A percentile compares a stretch with the other conserved stretches of the same genome.
phyloP scores from a whole-genome alignment of 2,329 filamentous ascomycete species.

The Lecanicillium sp. region DNA sequence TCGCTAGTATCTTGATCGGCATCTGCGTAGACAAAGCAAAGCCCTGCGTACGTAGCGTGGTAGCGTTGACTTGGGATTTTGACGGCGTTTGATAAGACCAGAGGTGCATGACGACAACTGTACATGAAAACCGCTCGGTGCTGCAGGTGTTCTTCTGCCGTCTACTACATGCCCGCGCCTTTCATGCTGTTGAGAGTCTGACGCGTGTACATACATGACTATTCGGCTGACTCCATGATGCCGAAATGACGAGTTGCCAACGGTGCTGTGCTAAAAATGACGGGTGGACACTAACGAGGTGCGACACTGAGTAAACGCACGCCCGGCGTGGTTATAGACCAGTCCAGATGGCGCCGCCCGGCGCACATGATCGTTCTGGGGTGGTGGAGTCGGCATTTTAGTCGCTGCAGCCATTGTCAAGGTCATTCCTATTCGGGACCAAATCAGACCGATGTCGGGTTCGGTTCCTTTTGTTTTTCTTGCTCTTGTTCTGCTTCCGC shows the following conservation, averaged over 20 bases:
- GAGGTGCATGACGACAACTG: background rate
- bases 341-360: slow-evolving; percentile 5
- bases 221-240: slow-evolving; percentile 8
- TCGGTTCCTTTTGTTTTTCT: too few relatives aligned
- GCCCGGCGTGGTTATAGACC: slow-evolving; percentile 9
- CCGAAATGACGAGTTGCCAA: slow-evolving; percentile 1
- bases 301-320: too few relatives aligned
- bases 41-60: too few relatives aligned
- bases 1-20: too few relatives aligned
- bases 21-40: too few relatives aligned
- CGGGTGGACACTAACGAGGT: too few relatives aligned
- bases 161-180: background rate
- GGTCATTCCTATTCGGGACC: slow-evolving; percentile 13
- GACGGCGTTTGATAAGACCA: background rate
- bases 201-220: slow-evolving; percentile 4
- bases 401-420: slow-evolving; percentile 13
- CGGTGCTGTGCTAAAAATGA: too few relatives aligned
- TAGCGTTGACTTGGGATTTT: too few relatives aligned
- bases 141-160: too few relatives aligned
- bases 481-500: slow-evolving; percentile 4
- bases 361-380: slow-evolving; percentile 13
- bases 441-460: slow-evolving; percentile 15
- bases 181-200: background rate
- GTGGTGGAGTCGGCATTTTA: slow-evolving; percentile 10
- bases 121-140: background rate